phyloP scores from a whole-genome alignment of 2,329 filamentous ascomycete genomes.

The Trichoderma lentiforme region DNA sequence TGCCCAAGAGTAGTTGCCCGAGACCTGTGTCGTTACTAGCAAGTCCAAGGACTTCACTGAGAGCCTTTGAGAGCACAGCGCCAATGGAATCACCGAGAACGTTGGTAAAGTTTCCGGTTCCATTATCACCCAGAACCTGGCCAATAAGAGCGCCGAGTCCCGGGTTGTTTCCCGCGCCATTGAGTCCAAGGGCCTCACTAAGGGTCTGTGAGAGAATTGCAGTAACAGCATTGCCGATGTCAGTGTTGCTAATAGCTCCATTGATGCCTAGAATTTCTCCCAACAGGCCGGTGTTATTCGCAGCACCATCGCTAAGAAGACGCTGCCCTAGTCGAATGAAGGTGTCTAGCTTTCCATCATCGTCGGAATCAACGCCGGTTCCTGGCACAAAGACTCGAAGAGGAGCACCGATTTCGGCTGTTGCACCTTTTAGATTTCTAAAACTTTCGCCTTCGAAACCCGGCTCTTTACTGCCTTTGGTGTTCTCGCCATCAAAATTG shows the following conservation, averaged over 20 bases:
- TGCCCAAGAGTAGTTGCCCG: background rate
- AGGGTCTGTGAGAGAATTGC: background rate
- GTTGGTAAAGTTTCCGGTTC: too few relatives aligned
- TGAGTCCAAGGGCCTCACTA: too few relatives aligned
- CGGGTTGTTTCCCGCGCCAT: too few relatives aligned
- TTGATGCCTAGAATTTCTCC: background rate
- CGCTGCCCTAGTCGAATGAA: background rate
- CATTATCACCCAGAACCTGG: too few relatives aligned
- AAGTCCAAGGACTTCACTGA: too few relatives aligned
- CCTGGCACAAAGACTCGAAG: background rate
- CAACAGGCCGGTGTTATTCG: background rate
- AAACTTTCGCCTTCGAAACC: too few relatives aligned
- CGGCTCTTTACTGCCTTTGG: background rate
- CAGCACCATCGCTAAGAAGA: too few relatives aligned
- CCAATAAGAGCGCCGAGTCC: too few relatives aligned
- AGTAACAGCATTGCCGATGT: background rate
- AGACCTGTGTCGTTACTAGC: background rate
- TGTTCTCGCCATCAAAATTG: background rate
- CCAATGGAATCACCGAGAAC: too few relatives aligned
- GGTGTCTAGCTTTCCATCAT: background rate
- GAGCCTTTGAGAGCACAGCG: too few relatives aligned
- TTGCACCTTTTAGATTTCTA: background rate
- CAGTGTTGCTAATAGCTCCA: too few relatives aligned
- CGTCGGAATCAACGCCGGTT: background rate
- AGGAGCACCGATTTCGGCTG: background rate